These are phyloP conservation scores for Pyrenula massariospora DNA, from an alignment of 495 filamentous ascomycete genomes.

Conservation along the genomic window DNA sequence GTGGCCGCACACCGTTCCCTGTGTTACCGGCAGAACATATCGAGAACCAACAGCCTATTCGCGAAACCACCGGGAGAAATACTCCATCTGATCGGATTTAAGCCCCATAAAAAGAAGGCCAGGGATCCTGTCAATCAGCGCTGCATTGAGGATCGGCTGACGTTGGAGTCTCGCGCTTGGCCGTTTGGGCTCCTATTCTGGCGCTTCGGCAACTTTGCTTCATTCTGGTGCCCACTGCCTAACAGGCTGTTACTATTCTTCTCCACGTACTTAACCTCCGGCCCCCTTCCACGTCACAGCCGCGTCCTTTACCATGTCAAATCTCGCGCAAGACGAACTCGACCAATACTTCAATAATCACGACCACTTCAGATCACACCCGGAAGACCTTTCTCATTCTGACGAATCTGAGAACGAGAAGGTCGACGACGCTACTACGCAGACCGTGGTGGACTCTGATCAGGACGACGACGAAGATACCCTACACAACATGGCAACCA, in stretches of 20 bases:
- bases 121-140: not conserved
- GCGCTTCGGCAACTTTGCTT: not conserved
- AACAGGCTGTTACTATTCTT: not conserved
- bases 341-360: conserved; percentile 52
- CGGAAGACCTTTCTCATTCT: conserved; percentile 37
- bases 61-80: not conserved
- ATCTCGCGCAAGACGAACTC: conserved; percentile 76
- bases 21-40: not conserved
- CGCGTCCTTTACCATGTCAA: conserved; percentile 37
- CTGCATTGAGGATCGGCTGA: not conserved
- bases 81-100: not conserved
- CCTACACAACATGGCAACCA: conserved; percentile 9
- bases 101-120: not conserved
- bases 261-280: not conserved
- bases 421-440: conserved; percentile 46
- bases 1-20: not conserved
- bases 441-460: conserved; percentile 31
- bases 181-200: not conserved
- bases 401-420: conserved; percentile 40
- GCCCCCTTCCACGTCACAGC: not conserved
- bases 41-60: not conserved
- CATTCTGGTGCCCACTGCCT: not conserved
- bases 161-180: not conserved
- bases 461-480: conserved; percentile 24
- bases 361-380: conserved; percentile 35